phyloP scores from a whole-genome alignment of 805 yeast genomes.

The Lipomyces kockii region DNA sequence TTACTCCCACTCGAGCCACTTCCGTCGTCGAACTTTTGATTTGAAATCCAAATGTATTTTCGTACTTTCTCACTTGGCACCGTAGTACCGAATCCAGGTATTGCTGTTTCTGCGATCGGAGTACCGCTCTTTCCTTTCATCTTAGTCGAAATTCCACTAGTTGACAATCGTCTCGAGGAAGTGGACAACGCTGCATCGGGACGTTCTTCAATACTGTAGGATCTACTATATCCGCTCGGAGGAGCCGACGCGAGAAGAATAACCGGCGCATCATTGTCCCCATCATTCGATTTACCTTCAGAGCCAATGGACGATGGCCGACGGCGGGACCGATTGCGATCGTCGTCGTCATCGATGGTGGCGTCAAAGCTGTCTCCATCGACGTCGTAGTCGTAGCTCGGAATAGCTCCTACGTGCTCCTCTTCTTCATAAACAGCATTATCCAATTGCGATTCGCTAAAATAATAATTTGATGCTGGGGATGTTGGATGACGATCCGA shows the following conservation, averaged over 20 bases:
- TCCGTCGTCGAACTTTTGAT: constrained; percentile 1
- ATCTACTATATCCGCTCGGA: neutral
- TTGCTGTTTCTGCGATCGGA: neutral
- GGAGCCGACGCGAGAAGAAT: constrained; percentile 9
- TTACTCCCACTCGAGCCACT: neutral
- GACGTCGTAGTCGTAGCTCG: neutral
- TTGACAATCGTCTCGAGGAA: neutral
- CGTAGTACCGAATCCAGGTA: constrained; percentile 9
- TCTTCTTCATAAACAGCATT: neutral
- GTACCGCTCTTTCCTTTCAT: neutral
- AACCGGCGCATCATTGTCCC: constrained; percentile 1
- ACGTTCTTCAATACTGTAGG: neutral
- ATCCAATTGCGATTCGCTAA: neutral
- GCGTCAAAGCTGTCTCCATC: neutral
- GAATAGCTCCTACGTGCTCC: neutral
- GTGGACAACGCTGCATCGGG: neutral
- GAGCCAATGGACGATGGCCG: neutral
- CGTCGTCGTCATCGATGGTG: neutral
- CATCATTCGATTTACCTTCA: neutral
- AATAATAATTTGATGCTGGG: neutral
- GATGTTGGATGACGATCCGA: neutral
- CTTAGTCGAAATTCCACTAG: neutral
- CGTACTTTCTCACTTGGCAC: constrained; percentile 20
- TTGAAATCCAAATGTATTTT: constrained; percentile 22
- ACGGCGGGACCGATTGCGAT: neutral